A percentile compares a stretch with the other conserved stretches of the same genome.
Conservation (phyloP, 2,329 filamentous ascomycete species). For the Kalaharituber pfeilii region DNA sequence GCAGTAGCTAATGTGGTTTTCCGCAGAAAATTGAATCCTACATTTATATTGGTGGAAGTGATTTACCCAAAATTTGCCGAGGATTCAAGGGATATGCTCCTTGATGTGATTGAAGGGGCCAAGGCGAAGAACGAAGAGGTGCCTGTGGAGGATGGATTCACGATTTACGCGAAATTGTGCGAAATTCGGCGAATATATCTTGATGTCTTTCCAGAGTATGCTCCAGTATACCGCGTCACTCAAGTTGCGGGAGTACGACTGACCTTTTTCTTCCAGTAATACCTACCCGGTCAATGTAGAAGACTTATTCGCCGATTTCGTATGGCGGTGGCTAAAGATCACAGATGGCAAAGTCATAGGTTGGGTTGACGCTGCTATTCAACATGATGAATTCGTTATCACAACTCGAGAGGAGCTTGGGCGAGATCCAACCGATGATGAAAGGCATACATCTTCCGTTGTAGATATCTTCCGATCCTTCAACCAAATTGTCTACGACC, state of each 20-base stretch:
- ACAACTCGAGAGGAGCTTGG: slow-evolving; percentile 37
- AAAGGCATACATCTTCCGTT: slow-evolving; percentile 81
- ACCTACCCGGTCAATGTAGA: slow-evolving; percentile 82
- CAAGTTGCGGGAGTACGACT: background rate
- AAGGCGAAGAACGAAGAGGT: slow-evolving; percentile 56
- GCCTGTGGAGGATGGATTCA: slow-evolving; percentile 79
- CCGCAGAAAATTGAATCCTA: slow-evolving; percentile 14
- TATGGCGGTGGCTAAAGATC: slow-evolving; percentile 82
- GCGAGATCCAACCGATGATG: slow-evolving; percentile 45
- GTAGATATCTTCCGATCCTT: slow-evolving; percentile 90
- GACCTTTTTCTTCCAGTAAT: slow-evolving; percentile 25
- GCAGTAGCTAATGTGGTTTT: background rate
- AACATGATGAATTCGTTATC: slow-evolving; percentile 72
- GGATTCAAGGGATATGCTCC: slow-evolving; percentile 71
- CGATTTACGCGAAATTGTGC: slow-evolving; percentile 75
- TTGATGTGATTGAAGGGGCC: slow-evolving; percentile 58
- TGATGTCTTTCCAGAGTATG: slow-evolving; percentile 46
- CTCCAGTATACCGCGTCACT: background rate
- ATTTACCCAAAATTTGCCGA: slow-evolving; percentile 80
- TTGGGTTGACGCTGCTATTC: slow-evolving; percentile 80
- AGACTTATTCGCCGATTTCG: slow-evolving; percentile 69
- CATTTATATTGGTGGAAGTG: slow-evolving; percentile 42
- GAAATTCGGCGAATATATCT: slow-evolving; percentile 68
- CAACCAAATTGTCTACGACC: slow-evolving; percentile 75
- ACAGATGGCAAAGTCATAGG: slow-evolving; percentile 63